Base-by-base conservation (phyloP, 2,329 filamentous ascomycete genomes). In the Colletotrichum somersetense region DNA sequence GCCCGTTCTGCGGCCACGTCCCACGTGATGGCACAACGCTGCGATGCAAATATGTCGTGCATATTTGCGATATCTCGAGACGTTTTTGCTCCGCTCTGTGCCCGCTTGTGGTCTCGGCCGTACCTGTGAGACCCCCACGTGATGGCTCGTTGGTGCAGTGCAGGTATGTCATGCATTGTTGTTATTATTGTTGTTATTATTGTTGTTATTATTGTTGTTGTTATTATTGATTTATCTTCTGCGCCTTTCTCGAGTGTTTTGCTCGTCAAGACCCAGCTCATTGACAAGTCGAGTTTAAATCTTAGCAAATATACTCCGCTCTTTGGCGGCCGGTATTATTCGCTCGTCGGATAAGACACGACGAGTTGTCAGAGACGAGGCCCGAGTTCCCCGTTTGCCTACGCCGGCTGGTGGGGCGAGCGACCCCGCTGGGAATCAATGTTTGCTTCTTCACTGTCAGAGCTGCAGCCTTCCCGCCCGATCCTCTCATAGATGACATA, bases 1-100 rank as follows among this genome's bases (percentile, higher is more conserved):
- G 67, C 71, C 67, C 48, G 33, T 71, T 71, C 71, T 73, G 71
- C 67, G 67, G 62, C 72, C 63, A 52, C 33, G 12, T 65, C 35
- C 33, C 69, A 72, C 72, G 72, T 73, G 69, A 72, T 69, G 55
- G 26, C 26, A 12, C 44, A 44, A 58, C 18, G 23, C 62, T 72
- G 69, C 72, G 44, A 66, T 72, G 72, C 69, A 72, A 48, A 59
- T 68, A 65, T 72, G 72, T 72, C 62, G 56, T 73, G 72, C 72
- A 73, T 73, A 73, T 63, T 71, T 71, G 58, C 62, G 53, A 67
- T 67, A 73, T 71, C 67, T 71, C 67, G 52, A 71, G 55, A 64
- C 53, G 38, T 53, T 69, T 61, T 42, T 48, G 59, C 59, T 72
- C 66, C 66, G 70, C 55, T 61, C 50, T 6, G 23, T 33, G 14